A percentile compares a stretch with the other conserved stretches of the same genome.
Conservation (phyloP, 352 stramenopile genomes). For the Thalassiosira livingstoniorum region DNA sequence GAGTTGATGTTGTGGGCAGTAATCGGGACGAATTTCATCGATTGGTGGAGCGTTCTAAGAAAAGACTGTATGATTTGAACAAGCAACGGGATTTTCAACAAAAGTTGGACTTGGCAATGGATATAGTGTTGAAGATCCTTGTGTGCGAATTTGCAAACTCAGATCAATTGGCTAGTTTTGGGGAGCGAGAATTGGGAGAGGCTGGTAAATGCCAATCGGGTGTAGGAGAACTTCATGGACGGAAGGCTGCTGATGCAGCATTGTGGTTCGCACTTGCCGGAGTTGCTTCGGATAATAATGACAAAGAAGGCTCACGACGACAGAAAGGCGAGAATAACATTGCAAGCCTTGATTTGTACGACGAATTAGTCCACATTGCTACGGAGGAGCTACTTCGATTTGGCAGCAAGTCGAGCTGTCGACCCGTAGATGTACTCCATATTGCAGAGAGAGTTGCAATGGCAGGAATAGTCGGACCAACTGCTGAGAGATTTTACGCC, state of each 20-base stretch:
- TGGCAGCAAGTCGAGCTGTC: constrained; percentile 64
- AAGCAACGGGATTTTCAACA: constrained; percentile 23
- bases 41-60: constrained; percentile 47
- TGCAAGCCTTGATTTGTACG: constrained; percentile 48
- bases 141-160: too few species aligned
- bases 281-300: constrained; percentile 9
- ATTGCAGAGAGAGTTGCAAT: constrained; percentile 72
- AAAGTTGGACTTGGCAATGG: too few species aligned
- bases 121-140: too few species aligned
- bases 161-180: too few species aligned
- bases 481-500: constrained; percentile 29
- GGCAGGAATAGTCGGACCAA: constrained; percentile 45
- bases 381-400: constrained; percentile 67
- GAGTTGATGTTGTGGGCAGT: constrained; percentile 22
- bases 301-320: neutral
- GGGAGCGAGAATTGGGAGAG: constrained; percentile 22
- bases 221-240: constrained; percentile 58
- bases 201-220: constrained; percentile 20
- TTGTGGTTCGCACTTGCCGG: constrained; percentile 81
- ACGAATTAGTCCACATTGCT: constrained; percentile 57
- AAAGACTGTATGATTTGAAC: too few species aligned
- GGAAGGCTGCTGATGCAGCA: constrained; percentile 77
- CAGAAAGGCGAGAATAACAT: too few species aligned
- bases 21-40: constrained; percentile 28
- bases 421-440: constrained; percentile 71